These are phyloP conservation scores for Pyrenula massariospora DNA, from an alignment of 495 filamentous ascomycete genomes.

Conservation along the genomic window DNA sequence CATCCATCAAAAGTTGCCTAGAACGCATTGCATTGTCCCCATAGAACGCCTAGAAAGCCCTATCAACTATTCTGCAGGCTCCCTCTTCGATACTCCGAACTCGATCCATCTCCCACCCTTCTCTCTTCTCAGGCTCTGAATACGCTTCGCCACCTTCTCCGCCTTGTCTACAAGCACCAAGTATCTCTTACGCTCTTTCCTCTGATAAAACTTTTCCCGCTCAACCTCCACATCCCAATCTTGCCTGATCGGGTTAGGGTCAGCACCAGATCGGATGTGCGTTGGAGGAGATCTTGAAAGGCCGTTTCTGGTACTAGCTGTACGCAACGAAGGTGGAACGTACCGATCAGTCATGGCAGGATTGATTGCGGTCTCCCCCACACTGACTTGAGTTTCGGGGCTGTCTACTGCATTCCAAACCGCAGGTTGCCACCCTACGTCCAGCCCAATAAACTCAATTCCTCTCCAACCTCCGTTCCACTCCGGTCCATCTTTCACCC, in stretches of 20 bases:
- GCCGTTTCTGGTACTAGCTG: background rate
- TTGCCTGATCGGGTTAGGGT: constrained; percentile 1
- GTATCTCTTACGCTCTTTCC: constrained; percentile 16
- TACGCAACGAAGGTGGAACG: background rate
- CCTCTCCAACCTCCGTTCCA: constrained; percentile 41
- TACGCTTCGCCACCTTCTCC: constrained; percentile 13
- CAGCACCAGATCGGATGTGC: constrained; percentile 7
- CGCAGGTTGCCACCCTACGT: constrained; percentile 34
- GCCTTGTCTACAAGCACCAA: constrained; percentile 12
- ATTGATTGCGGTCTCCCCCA: background rate
- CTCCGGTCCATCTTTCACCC: constrained; percentile 21
- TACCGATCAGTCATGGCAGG: background rate
- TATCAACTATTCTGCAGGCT: no score
- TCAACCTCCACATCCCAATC: constrained; percentile 24
- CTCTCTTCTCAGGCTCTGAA: constrained; percentile 17
- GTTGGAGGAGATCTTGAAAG: background rate
- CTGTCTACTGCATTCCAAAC: constrained; percentile 1
- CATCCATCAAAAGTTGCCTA: no score
- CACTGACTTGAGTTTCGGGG: background rate
- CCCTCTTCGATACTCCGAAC: constrained; percentile 3
- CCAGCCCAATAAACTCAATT: constrained; percentile 33
- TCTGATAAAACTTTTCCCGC: constrained; percentile 14
- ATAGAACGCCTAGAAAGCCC: no score
- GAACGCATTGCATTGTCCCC: no score
- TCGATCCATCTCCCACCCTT: constrained; percentile 26